Evolutionary conservation across 2,329 filamentous ascomycete genomes (phyloP), one percentile per base, ranked within the genome.

Genomic region (Botrytis aclada): DNA sequence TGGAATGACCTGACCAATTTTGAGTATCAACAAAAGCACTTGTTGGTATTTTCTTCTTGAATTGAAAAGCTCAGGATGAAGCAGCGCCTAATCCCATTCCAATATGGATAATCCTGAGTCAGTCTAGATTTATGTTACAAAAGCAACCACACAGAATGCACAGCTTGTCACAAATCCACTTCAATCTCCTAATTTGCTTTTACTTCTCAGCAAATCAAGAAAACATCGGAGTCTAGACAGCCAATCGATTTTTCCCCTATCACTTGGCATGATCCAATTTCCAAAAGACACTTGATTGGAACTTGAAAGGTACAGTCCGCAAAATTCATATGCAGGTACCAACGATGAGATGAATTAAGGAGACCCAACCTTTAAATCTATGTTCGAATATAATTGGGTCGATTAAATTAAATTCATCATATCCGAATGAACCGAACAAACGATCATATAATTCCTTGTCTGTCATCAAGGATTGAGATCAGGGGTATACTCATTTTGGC

Each of bases 181-280:
- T 45, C 41, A 64, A 64, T 64, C 61, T 64, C 61, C 61, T n/a
- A 64, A 63, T 18, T 43, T 43, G 25, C 8, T 39, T 22, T n/a
- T 43, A 2, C 37, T 29, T 41, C 1, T 22, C 29, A 20, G 32
- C 45, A n/a, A 29, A 43, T 45, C 29, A 34, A n/a, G 41, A 56
- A 71, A 64, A 39, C 25, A 45, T 65, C 12, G 45, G 22, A 20
- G 34, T 65, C 69, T 56, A 54, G 45, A 65, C n/a, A 54, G 22
- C 39, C 47, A 41, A 71, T 32, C n/a, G n/a, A 51, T 61, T n/a
- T 43, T 47, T 18, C 32, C 43, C 37, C 45, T 43, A 56, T 56
- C n/a, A 65, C 16, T n/a, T 43, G n/a, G 25, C n/a, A 32, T 45
- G 32, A 66, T 71, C 34, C 47, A 71, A 71, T 66, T 47, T 58